Evolutionary conservation across 1,284 basidiomycete species (phyloP).

Genomic region (Tilletia caries): DNA sequence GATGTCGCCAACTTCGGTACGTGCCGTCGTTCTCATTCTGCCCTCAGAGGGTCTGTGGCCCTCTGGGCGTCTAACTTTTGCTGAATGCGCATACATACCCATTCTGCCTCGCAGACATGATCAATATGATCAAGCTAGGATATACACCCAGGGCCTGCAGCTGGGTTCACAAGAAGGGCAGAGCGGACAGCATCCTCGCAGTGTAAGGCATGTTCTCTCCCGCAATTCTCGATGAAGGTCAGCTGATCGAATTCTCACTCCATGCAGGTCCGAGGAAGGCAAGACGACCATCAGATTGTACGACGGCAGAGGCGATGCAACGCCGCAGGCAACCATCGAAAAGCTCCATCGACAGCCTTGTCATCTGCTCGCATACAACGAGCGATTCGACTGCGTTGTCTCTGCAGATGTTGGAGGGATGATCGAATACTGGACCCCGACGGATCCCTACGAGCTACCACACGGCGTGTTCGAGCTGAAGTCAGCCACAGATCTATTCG

Average conservation of each 20-base stretch:
- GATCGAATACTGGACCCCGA: constrained; percentile 95
- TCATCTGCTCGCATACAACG: constrained; percentile 88
- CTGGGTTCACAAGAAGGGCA: constrained; percentile 86
- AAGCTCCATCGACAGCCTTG: constrained; percentile 81
- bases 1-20: constrained; percentile 94
- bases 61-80: too few species aligned
- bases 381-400: constrained; percentile 82
- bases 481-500: constrained; percentile 86
- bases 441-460: constrained; percentile 70
- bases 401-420: constrained; percentile 93
- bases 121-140: constrained; percentile 89
- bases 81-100: too few species aligned
- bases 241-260: neutral
- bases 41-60: too few species aligned
- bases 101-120: constrained; percentile 71
- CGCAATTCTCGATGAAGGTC: neutral
- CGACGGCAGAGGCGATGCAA: constrained; percentile 81
- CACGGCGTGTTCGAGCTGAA: constrained; percentile 77
- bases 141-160: constrained; percentile 80
- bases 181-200: constrained; percentile 82
- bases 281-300: constrained; percentile 79
- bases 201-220: constrained; percentile 61
- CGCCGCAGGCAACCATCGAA: constrained; percentile 69
- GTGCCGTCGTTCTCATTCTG: too few species aligned
- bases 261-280: constrained; percentile 69